phyloP scores from a whole-genome alignment of 352 stramenopile species.

The Aphanomyces cochlioides region DNA sequence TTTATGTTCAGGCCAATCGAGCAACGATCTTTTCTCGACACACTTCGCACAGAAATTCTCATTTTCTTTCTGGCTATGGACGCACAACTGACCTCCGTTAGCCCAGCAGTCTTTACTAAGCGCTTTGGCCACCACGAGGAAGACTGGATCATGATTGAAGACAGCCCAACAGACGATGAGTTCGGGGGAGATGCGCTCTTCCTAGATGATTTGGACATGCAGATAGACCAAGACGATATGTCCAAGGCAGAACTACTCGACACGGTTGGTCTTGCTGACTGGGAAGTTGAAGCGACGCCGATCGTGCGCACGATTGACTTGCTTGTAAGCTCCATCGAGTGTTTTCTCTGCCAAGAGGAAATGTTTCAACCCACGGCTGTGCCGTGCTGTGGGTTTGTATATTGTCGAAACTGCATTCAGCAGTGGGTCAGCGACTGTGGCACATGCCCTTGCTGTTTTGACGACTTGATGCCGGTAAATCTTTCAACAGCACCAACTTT shows the following conservation, averaged over 20 bases:
- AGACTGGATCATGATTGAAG: slow-evolving; percentile 14
- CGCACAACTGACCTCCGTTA: not conserved
- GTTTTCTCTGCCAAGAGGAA: not conserved
- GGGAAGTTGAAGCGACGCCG: not conserved
- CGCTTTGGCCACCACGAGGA: not conserved
- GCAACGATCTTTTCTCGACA: not conserved
- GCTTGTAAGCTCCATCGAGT: not conserved
- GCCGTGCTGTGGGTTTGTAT: slow-evolving; percentile 5
- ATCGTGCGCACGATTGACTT: not conserved
- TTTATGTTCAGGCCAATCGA: slow-evolving; percentile 5
- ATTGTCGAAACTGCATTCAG: slow-evolving; percentile 1
- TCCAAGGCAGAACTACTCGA: not conserved
- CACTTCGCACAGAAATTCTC: not conserved
- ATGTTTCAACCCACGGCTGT: not conserved
- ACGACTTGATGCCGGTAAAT: not conserved
- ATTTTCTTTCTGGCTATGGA: not conserved
- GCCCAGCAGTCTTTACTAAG: too few species aligned
- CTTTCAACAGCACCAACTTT: not conserved
- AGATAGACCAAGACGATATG: not conserved
- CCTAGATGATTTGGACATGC: not conserved
- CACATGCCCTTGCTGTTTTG: slow-evolving; percentile 1
- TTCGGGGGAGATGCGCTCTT: not conserved
- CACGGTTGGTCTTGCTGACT: not conserved
- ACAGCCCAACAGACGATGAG: not conserved
- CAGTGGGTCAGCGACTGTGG: not conserved